Percentiles rank a stretch among this genome's conserved stretches.
These are phyloP conservation scores for Taphrina wiesneri DNA, from an alignment of 1,139 yeast species.

Conservation along the genomic window DNA sequence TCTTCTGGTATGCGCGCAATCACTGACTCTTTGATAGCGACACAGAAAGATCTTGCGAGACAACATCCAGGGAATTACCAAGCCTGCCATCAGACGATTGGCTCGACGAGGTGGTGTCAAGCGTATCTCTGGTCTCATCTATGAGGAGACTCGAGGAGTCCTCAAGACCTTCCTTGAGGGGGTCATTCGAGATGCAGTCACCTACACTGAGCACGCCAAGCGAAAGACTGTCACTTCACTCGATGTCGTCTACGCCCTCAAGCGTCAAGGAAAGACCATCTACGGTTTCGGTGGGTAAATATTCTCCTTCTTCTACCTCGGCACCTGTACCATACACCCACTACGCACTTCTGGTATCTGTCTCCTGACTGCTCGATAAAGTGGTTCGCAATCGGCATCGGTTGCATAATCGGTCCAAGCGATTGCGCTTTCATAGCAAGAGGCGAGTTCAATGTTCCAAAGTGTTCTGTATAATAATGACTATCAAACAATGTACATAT, in stretches of 20 bases:
- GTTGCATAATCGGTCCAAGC: not conserved
- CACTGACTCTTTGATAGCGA: constrained; percentile 63
- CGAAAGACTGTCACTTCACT: constrained; percentile 99
- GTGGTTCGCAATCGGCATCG: not conserved
- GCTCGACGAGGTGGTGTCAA: constrained; percentile 99
- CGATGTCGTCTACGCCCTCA: constrained; percentile 98
- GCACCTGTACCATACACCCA: not conserved
- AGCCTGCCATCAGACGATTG: constrained; percentile 99
- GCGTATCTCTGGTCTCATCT: constrained; percentile 98
- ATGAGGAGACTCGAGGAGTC: constrained; percentile 98
- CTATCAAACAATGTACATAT: not conserved
- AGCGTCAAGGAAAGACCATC: constrained; percentile 99
- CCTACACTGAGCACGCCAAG: constrained; percentile 99
- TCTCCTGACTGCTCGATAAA: not conserved
- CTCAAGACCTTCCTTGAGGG: constrained; percentile 93
- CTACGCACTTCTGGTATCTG: not conserved
- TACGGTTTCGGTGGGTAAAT: constrained; percentile 99
- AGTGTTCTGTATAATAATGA: constrained; percentile 2
- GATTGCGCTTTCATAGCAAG: not conserved
- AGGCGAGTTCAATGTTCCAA: not conserved
- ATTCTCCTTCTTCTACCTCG: not conserved
- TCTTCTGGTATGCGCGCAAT: not conserved
- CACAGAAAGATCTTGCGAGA: constrained; percentile 99
- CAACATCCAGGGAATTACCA: constrained; percentile 99
- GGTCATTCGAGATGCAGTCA: constrained; percentile 98